Percentiles rank a stretch among this genome's conserved stretches.
These are phyloP conservation scores for Halophytophthora batemanensis DNA, from an alignment of 352 stramenopile species.

Conservation along the genomic window DNA sequence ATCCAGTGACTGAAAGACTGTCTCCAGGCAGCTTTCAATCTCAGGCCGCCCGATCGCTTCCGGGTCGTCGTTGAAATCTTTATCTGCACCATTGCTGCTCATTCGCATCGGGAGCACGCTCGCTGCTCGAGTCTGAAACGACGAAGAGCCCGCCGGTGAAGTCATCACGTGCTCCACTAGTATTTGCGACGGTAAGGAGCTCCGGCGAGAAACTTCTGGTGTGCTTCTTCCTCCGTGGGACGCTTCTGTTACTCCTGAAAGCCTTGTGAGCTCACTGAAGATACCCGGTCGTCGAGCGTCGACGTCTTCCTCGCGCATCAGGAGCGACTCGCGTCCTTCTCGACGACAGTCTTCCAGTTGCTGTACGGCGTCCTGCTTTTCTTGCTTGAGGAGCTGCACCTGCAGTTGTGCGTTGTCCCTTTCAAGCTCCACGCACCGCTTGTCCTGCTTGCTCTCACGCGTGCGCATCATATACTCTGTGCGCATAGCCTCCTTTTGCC, in stretches of 20 bases:
- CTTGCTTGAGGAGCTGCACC: slow-evolving; percentile 35
- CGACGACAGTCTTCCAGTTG: slow-evolving; percentile 37
- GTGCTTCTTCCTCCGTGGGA: not conserved
- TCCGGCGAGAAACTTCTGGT: slow-evolving; percentile 2
- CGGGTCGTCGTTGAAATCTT: slow-evolving; percentile 19
- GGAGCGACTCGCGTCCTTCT: slow-evolving; percentile 42
- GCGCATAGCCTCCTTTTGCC: slow-evolving; percentile 52
- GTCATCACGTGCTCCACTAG: not conserved
- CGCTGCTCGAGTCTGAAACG: not conserved
- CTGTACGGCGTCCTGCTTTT: slow-evolving; percentile 37
- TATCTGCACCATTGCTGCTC: not conserved
- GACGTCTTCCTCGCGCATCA: slow-evolving; percentile 75
- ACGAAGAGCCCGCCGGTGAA: not conserved
- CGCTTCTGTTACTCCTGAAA: slow-evolving; percentile 2
- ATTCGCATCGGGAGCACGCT: slow-evolving; percentile 11
- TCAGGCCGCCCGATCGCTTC: slow-evolving; percentile 20
- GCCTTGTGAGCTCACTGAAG: slow-evolving; percentile 34
- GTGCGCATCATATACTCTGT: slow-evolving; percentile 55
- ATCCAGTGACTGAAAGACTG: slow-evolving; percentile 50
- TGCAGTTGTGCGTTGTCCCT: slow-evolving; percentile 47
- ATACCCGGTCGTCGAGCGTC: slow-evolving; percentile 43
- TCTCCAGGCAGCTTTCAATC: slow-evolving; percentile 27
- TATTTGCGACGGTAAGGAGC: slow-evolving; percentile 14
- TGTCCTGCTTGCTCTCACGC: slow-evolving; percentile 44
- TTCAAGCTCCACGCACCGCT: slow-evolving; percentile 49